Evolutionary conservation across 352 stramenopile species (phyloP).

Genomic region (Phytophthora rubi): DNA sequence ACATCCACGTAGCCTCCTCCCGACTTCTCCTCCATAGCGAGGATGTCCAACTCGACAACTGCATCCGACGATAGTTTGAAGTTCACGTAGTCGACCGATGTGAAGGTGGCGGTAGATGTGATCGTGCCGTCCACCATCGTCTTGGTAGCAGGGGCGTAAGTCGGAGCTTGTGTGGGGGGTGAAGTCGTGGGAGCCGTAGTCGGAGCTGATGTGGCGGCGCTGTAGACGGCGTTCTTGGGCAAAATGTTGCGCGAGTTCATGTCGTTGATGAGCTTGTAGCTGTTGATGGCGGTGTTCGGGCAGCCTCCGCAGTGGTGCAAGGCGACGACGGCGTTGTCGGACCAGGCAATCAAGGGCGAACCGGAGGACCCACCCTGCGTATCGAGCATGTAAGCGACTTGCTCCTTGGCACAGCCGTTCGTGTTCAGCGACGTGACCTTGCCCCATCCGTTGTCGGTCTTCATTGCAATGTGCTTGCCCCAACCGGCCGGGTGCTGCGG

Average conservation of each 20-base stretch:
- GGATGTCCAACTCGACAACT: conserved; percentile 64
- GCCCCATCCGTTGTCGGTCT: conserved; percentile 48
- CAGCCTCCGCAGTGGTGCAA: conserved; percentile 85
- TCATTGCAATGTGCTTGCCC: conserved; percentile 76
- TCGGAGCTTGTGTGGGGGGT: conserved; percentile 23
- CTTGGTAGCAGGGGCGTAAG: conserved; percentile 22
- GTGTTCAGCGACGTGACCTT: conserved; percentile 54
- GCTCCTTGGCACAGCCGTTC: conserved; percentile 50
- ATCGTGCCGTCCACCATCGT: conserved; percentile 67
- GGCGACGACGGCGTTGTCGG: conserved; percentile 71
- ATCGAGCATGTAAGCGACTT: conserved; percentile 79
- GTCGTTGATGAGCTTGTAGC: conserved; percentile 62
- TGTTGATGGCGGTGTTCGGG: conserved; percentile 82
- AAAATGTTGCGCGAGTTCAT: conserved; percentile 52
- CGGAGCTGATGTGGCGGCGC: conserved; percentile 9
- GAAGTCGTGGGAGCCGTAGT: conserved; percentile 32
- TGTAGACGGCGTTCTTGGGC: conserved; percentile 48
- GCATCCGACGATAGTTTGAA: conserved; percentile 49
- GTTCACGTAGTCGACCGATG: conserved; percentile 73
- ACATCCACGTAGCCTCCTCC: conserved; percentile 55
- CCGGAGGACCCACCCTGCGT: conserved; percentile 76
- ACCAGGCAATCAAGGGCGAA: conserved; percentile 64
- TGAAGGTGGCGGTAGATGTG: conserved; percentile 55
- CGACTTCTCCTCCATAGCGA: conserved; percentile 63
- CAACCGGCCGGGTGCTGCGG: conserved; percentile 67